phyloP scores from a whole-genome alignment of 1,284 basidiomycete genomes.

The Ceraceosorus guamensis region DNA sequence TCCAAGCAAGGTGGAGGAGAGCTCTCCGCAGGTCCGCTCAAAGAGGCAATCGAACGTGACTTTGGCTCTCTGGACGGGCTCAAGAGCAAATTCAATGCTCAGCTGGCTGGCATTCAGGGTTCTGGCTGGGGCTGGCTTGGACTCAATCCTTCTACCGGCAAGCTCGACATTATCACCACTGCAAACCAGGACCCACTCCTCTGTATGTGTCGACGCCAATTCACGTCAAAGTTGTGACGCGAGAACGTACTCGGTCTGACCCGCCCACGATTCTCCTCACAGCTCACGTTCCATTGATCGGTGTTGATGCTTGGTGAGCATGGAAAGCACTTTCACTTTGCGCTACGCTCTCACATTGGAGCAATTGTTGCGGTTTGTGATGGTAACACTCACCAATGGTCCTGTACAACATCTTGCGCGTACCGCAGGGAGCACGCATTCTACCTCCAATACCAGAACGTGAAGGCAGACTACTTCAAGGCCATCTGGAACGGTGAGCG shows the following conservation, averaged over 20 bases:
- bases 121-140: slow-evolving; percentile 47
- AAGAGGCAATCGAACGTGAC: slow-evolving; percentile 43
- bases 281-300: slow-evolving; percentile 43
- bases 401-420: too few species aligned
- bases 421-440: slow-evolving; percentile 42
- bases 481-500: slow-evolving; percentile 47
- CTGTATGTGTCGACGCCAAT: slow-evolving; percentile 3
- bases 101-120: slow-evolving; percentile 38
- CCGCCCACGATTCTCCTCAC: too few species aligned
- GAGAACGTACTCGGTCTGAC: too few species aligned
- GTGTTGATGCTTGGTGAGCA: slow-evolving; percentile 40
- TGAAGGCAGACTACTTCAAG: slow-evolving; percentile 48
- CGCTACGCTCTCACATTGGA: too few species aligned
- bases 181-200: slow-evolving; percentile 47
- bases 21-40: slow-evolving; percentile 31
- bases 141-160: slow-evolving; percentile 28
- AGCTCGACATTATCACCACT: slow-evolving; percentile 43
- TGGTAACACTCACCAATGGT: too few species aligned
- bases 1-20: slow-evolving; percentile 39
- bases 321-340: too few species aligned
- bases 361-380: too few species aligned
- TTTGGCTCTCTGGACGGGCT: slow-evolving; percentile 41
- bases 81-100: slow-evolving; percentile 21
- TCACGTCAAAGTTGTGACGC: too few species aligned
- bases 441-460: slow-evolving; percentile 48